Base-by-base conservation (phyloP, 306 rosid species). In the Citrullus colocynthis region DNA sequence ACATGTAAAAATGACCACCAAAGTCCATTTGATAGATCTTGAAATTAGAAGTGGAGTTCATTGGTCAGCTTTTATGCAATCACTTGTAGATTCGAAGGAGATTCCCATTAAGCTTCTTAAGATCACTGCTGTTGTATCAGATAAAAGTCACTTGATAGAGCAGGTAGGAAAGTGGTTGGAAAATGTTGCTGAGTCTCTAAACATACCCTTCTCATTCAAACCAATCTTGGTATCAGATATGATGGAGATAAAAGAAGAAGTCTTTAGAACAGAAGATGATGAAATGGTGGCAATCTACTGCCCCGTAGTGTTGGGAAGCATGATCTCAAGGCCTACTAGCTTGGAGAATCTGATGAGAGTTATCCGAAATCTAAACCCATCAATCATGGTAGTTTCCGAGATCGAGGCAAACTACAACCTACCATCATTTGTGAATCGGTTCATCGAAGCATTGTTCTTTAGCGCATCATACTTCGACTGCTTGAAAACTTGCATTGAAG, bases 341-440 rank as follows among this genome's bases (percentile, higher is more conserved):
- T 78, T 93, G 84, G 93, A 91, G 78, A 91, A 83, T 48, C 61
- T 91, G 79, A 93, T 93, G 98, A 64, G 88, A 55, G 85, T 85
- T 52, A 67, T 90, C 10, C 85, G 87, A 74, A 88, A 80, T 12
- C 85, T 88, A 10, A 86, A 59, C 39, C 97, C 93, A 6, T 51
- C 80, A 18, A 56, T 91, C 39, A 90, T 90, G 96, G 76, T 89
- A 24, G 89, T 90, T 0, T 52, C 77, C 21, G 98, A 91, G 79
- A 71, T 71, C 0, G 96, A 93, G 79, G 91, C 87, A 3, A 88
- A 85, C n/a, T 91, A 75, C 32, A 91, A 89, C 17, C 83, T 96
- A 2, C 86, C 93, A 4, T 85, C 88, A 2, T 93, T 91, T 59
- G 89, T 83, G 78, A 87, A 85, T 44, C 97, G 97, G 3, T 93